Evolutionary conservation across 306 rosid genomes (phyloP).

Genomic region (Cucurbita argyrosperma): DNA sequence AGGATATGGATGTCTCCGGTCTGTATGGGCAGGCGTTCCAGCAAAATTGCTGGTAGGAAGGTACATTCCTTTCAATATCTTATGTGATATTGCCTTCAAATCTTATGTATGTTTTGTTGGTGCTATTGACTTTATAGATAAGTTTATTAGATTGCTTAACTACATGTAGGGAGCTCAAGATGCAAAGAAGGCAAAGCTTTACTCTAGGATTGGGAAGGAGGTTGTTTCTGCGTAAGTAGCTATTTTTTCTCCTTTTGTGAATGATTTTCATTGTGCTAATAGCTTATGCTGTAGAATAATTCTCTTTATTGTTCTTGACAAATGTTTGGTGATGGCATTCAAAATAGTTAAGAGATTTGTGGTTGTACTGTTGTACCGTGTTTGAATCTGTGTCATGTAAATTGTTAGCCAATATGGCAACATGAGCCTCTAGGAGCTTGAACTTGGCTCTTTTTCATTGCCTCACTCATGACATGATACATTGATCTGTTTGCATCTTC

Average conservation of each 20-base stretch:
- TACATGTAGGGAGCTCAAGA: slow-evolving; percentile 46
- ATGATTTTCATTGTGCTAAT: neutral
- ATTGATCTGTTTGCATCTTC: neutral
- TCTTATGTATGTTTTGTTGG: neutral
- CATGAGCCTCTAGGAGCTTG: neutral
- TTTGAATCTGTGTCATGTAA: neutral
- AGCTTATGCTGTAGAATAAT: neutral
- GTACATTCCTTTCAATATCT: slow-evolving; percentile 7
- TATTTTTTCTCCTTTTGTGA: neutral
- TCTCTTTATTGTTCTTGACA: neutral
- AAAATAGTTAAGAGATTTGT: neutral
- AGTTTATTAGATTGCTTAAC: slow-evolving; percentile 1
- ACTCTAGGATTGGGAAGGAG: slow-evolving; percentile 73
- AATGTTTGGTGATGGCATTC: neutral
- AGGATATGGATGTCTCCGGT: slow-evolving; percentile 47
- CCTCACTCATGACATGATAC: neutral
- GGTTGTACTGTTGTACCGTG: neutral
- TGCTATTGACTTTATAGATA: neutral
- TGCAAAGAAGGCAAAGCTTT: slow-evolving; percentile 73
- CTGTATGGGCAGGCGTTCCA: slow-evolving; percentile 87
- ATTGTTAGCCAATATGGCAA: neutral
- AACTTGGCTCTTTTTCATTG: neutral
- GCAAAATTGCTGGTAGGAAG: slow-evolving; percentile 95
- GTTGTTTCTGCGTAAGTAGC: slow-evolving; percentile 80
- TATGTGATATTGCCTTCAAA: neutral